phyloP scores from a whole-genome alignment of 345 rosid genomes.

The Corchorus capsularis region DNA sequence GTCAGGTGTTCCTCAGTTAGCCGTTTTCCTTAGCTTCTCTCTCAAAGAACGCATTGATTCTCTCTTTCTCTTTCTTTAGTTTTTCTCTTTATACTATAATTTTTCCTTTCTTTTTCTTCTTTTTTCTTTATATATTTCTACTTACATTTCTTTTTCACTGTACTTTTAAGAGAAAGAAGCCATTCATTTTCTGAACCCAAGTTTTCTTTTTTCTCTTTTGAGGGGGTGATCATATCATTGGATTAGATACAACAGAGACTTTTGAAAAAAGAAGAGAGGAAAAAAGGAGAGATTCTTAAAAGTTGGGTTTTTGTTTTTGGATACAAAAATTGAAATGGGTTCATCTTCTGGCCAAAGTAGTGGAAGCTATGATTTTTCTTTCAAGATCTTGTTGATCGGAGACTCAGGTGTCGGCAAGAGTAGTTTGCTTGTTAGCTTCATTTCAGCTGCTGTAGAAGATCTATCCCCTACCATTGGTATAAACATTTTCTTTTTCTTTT shows the following conservation, averaged over 20 bases:
- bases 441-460: constrained; percentile 71
- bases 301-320: constrained; percentile 17
- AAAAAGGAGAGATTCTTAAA: background rate
- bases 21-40: constrained; percentile 52
- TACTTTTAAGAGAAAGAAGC: constrained; percentile 28
- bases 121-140: constrained; percentile 16
- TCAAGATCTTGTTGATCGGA: constrained; percentile 96
- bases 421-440: constrained; percentile 95
- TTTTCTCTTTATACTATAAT: too few relatives aligned
- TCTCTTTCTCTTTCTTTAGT: constrained; percentile 17
- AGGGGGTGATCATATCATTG: constrained; percentile 33
- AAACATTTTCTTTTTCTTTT: background rate
- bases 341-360: constrained; percentile 72
- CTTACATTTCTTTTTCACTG: constrained; percentile 34
- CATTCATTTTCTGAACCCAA: constrained; percentile 11
- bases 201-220: background rate
- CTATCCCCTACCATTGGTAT: constrained; percentile 90
- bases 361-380: constrained; percentile 73
- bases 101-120: constrained; percentile 11
- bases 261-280: background rate
- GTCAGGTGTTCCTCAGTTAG: constrained; percentile 38
- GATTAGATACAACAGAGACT: constrained; percentile 32
- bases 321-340: constrained; percentile 52
- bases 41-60: constrained; percentile 43
- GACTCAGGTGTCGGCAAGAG: constrained; percentile 98